Conservation (phyloP, 2,329 filamentous ascomycete species). For the Aphanoascus verrucosus region DNA sequence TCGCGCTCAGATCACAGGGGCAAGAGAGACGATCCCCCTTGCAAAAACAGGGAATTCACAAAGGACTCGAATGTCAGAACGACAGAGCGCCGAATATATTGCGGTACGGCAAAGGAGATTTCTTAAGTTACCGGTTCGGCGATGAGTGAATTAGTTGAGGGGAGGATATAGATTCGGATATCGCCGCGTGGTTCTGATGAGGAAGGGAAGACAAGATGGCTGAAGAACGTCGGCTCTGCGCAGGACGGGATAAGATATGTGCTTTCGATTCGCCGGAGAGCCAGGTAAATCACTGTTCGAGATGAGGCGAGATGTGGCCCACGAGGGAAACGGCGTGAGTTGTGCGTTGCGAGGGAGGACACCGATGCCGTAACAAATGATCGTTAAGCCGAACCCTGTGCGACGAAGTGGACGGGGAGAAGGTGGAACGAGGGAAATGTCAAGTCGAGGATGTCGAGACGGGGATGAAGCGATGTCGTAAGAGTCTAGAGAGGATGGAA, state of each 20-base stretch:
- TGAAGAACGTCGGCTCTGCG: background rate
- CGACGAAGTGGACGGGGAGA: constrained; percentile 5
- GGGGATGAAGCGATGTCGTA: background rate
- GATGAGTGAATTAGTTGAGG: background rate
- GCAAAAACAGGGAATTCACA: background rate
- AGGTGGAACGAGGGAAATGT: constrained; percentile 5
- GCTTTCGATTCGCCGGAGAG: background rate
- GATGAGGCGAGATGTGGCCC: background rate
- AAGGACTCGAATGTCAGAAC: background rate
- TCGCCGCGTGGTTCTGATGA: background rate
- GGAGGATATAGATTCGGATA: constrained; percentile 1
- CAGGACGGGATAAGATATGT: background rate
- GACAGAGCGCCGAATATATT: background rate
- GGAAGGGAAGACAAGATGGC: background rate
- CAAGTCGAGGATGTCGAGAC: background rate
- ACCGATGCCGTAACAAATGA: constrained; percentile 2
- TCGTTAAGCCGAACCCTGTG: constrained; percentile 7
- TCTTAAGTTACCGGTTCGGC: background rate
- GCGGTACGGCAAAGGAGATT: background rate
- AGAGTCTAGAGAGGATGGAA: constrained; percentile 2
- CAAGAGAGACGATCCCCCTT: background rate
- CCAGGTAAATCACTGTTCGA: background rate
- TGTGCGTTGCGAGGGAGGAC: background rate
- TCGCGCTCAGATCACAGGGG: constrained; percentile 9
- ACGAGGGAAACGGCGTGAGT: background rate